Conservation (phyloP, 148 eudicot species). For the Hydrangea macrophylla region DNA sequence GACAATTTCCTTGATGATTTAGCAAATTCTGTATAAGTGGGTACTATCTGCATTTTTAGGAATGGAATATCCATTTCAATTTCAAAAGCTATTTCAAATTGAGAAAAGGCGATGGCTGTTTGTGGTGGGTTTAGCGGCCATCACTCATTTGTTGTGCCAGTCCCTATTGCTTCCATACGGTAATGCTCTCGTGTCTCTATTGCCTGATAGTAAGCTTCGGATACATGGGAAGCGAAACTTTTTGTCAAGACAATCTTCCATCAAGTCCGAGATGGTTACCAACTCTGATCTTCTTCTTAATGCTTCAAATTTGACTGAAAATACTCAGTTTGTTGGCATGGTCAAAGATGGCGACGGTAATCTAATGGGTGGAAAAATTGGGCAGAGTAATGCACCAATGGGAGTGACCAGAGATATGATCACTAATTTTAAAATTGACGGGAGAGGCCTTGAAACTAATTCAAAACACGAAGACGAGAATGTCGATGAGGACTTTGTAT, state of each 20-base stretch:
- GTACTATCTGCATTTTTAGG: not conserved
- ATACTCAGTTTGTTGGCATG: constrained; percentile 11
- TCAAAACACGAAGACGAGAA: constrained; percentile 26
- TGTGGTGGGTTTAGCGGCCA: constrained; percentile 51
- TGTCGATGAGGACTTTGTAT: constrained; percentile 14
- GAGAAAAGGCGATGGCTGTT: constrained; percentile 54
- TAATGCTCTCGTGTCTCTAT: constrained; percentile 45
- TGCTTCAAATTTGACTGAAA: constrained; percentile 10
- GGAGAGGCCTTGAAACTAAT: constrained; percentile 17
- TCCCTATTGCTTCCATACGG: constrained; percentile 67
- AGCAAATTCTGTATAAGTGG: not conserved
- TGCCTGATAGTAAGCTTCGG: constrained; percentile 30
- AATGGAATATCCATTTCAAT: constrained; percentile 44
- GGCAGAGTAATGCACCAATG: not conserved
- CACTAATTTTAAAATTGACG: constrained; percentile 15
- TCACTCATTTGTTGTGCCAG: constrained; percentile 67
- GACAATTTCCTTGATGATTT: not conserved
- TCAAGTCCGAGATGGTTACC: constrained; percentile 15
- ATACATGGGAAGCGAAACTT: constrained; percentile 9
- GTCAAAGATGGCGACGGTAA: constrained; percentile 4
- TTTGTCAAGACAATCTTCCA: constrained; percentile 15
- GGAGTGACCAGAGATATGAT: not conserved
- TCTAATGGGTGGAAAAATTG: constrained; percentile 16
- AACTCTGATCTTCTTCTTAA: constrained; percentile 8
- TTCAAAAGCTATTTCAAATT: constrained; percentile 42